Evolutionary conservation across 2,329 filamentous ascomycete genomes (phyloP).

Genomic region (Exophiala bonariae): DNA sequence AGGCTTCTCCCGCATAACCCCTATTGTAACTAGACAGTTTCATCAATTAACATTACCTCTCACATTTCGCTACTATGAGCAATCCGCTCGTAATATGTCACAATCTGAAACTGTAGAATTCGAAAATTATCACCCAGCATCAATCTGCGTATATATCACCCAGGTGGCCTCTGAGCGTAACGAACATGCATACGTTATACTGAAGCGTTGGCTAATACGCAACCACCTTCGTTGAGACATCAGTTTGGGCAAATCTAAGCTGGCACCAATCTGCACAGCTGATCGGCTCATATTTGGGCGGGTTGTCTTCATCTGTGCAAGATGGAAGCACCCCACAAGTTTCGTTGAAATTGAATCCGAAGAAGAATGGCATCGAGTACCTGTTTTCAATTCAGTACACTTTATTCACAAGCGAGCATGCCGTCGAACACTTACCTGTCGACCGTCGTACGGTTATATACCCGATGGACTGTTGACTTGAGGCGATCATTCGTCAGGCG

Average conservation of each 20-base stretch:
- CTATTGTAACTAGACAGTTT: no score
- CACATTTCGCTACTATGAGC: no score
- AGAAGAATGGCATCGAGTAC: constrained; percentile 59
- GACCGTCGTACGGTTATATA: constrained; percentile 43
- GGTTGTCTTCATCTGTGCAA: constrained; percentile 40
- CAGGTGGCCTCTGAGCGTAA: no score
- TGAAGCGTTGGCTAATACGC: no score
- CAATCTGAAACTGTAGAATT: no score
- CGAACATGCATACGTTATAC: no score
- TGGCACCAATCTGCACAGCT: constrained; percentile 25
- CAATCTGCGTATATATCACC: no score
- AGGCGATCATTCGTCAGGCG: constrained; percentile 50
- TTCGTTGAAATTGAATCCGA: constrained; percentile 56
- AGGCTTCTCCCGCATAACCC: no score
- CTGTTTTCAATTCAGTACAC: constrained; percentile 38
- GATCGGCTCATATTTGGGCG: constrained; percentile 54
- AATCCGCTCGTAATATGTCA: no score
- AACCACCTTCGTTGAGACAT: constrained; percentile 10
- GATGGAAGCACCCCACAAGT: constrained; percentile 49
- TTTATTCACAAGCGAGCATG: constrained; percentile 34
- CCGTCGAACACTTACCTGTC: constrained; percentile 30
- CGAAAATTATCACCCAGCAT: no score
- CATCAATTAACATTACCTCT: no score
- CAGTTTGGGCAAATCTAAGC: constrained; percentile 21
- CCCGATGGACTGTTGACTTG: constrained; percentile 56